Base-by-base conservation (phyloP, 2,329 filamentous ascomycete genomes). In the Colletotrichum sp. region DNA sequence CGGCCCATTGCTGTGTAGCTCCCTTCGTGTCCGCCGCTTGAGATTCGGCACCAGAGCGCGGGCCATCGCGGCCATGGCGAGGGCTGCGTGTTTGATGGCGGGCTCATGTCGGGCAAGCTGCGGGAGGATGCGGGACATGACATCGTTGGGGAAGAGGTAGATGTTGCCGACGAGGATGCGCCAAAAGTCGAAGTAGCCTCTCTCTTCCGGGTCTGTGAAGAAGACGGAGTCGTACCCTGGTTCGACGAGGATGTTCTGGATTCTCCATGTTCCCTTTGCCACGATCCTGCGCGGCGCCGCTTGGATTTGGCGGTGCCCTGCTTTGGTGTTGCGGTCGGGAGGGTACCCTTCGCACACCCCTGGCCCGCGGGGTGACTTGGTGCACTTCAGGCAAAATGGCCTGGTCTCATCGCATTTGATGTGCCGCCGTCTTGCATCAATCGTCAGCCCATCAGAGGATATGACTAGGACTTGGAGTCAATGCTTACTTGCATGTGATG, bases 331-430 rank as follows among this genome's bases (percentile, higher is more conserved):
- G 68, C 64, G 34, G 75, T 70, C 7, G 69, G 69, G n/a, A 28
- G 72, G 34, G 67, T 78, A 60, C 30, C 68, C 71, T 74, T 69
- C 39, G 71, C 62, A 87, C 13, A 83, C 81, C 32, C 85, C 82
- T 64, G 85, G 86, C 69, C 84, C 83, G n/a, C 85, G 85, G 66
- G 82, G 80, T 82, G 85, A 87, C 78, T 85, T 86, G 71, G 86
- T 79, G 71, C 85, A 87, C 64, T 86, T 87, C 39, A 84, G 80
- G 75, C 85, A 87, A 7, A 84, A 82, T 21, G 85, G 85, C 49
- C 84, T 83, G 28, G 84, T 84, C 78, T 87, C 85, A 65, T 87
- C 85, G 71, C 85, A 87, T 78, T 87, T 87, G 49, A 87, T 83
- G 77, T 87, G 85, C 24, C 85, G 85, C 69, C 74, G 74, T 9